Evolutionary conservation across 2,329 filamentous ascomycete species (phyloP), one percentile per base, ranked within the genome.

Genomic region (Fusarium poae): DNA sequence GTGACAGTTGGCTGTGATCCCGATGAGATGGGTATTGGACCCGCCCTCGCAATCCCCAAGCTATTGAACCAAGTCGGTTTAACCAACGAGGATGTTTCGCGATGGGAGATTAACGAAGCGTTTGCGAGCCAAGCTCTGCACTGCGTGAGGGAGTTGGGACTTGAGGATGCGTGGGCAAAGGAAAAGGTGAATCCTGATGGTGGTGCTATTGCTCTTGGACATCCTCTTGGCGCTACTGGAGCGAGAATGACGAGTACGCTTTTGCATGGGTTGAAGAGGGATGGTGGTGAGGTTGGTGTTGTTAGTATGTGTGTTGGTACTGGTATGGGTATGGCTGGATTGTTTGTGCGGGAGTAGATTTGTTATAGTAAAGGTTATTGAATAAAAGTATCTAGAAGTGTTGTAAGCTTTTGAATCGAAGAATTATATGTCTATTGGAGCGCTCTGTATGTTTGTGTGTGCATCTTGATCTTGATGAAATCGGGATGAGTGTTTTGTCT

Each of bases 21-120:
- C 0, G 93, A 97, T 75, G 94, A 97, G 85, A 97, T 98, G 95
- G 94, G 95, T 39, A 85, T 97, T 60, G 94, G 95, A 0, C 94
- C 95, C 0, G 93, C 93, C 0, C 76, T 97, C 29, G 94, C 93
- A 0, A 95, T 97, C 53, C 94, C 94, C 9, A 92, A 91, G 77
- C 84, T 97, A 21, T 84, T 97, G n/a, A 78, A 82, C 20, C 87
- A 88, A 64, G 86, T 91, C 2, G 92, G 90, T 1, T 78, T 97
- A 16, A 76, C 81, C 43, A 89, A 83, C 15, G 82, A 84, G 3
- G 93, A 97, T 60, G 88, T 98, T 0, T 86, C 90, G 35, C 83
- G 96, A 12, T 97, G 94, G 94, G 94, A 97, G 83, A 91, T 97
- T 79, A 97, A 97, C 79, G 94, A 97, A 86, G 88, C 89, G 9